Base-by-base conservation (phyloP, 2,329 filamentous ascomycete genomes). In the Aspergillus japonicus region DNA sequence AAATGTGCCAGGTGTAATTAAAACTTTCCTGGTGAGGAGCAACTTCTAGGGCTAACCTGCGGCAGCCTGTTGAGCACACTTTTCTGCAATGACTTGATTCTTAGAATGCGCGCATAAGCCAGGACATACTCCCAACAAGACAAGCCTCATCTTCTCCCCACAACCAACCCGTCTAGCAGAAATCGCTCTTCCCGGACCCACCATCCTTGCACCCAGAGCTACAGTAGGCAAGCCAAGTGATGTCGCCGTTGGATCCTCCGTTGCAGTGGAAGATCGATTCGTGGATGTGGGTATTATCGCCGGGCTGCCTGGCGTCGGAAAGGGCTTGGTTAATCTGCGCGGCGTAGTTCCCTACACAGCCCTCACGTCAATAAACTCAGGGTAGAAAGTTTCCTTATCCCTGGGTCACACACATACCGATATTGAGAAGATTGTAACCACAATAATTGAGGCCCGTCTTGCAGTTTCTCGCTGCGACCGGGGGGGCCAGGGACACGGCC, bases 191-290 rank as follows among this genome's bases (percentile, higher is more conserved):
- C n/a, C 49, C 58, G 11, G 29, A 49, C 16, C 58, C 58, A 23
- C 54, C 58, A 53, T 60, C 58, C 16, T 26, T 14, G 49, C 58
- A 60, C 11, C 58, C 54, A 14, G 49, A 54, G n/a, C 49, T 47
- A 10, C 54, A 60, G 29, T 57, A 60, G 19, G 24, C 44, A 21
- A 50, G 42, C 29, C 48, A 60, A 16, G 58, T 57, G 23, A 60
- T 60, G n/a, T 60, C 58, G 4, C 54, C 58, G 21, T 60, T 60
- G 1, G 23, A 16, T 2, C 54, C 54, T 35, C 58, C 58, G 19
- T 57, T 60, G 50, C 58, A 57, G 31, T 60, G 58, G 31, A 60
- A 57, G 19, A 60, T 31, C 47, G 58, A 60, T 49, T 60, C 58
- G 14, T 24, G 54, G 47, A 50, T 60, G n/a, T 60, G 49, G 19